phyloP scores from a whole-genome alignment of 1,284 basidiomycete species.

The Tilletia walkeri region DNA sequence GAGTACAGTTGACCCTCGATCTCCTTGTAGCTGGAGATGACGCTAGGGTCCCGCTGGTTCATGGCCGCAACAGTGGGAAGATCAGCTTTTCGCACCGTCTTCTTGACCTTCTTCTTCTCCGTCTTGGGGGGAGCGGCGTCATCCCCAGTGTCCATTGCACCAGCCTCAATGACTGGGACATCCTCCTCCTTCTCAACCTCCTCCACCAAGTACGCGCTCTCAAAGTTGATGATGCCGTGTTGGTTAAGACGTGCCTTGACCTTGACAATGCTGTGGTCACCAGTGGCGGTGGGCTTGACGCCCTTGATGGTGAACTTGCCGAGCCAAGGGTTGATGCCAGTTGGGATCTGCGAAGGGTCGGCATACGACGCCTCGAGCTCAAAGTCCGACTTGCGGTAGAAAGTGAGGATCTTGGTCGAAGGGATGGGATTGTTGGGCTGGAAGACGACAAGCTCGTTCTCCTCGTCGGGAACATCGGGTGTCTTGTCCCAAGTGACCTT shows the following conservation, averaged over 20 bases:
- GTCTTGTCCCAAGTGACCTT: constrained; percentile 56
- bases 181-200: constrained; percentile 56
- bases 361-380: constrained; percentile 52
- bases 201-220: constrained; percentile 54
- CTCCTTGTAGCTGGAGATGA: constrained; percentile 50
- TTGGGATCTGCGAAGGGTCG: constrained; percentile 39
- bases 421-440: constrained; percentile 55
- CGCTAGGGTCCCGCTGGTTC: constrained; percentile 37
- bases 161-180: constrained; percentile 45
- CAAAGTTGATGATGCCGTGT: constrained; percentile 54
- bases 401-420: constrained; percentile 55
- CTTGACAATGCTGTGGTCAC: constrained; percentile 56
- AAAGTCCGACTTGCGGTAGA: constrained; percentile 56
- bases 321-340: constrained; percentile 52
- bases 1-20: constrained; percentile 50
- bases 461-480: constrained; percentile 53
- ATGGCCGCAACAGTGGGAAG: constrained; percentile 46
- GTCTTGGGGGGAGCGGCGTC: constrained; percentile 43
- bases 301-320: constrained; percentile 52
- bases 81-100: constrained; percentile 54
- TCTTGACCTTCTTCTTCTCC: constrained; percentile 54
- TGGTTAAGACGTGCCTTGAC: constrained; percentile 55
- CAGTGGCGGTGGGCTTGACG: constrained; percentile 50
- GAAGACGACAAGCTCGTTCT: constrained; percentile 55
- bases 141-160: constrained; percentile 42